Conservation (phyloP, 257 asterid species). For the Nicotiana noctiflora region DNA sequence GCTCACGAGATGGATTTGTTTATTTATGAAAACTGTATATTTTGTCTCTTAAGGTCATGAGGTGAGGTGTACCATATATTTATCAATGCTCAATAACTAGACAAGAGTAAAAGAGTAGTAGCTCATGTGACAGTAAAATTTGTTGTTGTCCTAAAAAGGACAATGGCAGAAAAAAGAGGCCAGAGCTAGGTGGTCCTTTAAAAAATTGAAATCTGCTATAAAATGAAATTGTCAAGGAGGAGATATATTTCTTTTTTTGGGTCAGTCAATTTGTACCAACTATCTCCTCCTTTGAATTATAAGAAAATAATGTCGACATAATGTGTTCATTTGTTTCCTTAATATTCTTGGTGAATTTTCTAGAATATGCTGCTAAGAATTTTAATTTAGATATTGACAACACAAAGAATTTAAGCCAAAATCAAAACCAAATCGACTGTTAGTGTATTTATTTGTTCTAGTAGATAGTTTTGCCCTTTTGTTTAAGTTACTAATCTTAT, state of each 20-base stretch:
- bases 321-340: slow-evolving; percentile 13
- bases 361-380: background rate
- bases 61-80: background rate
- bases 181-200: background rate
- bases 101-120: too few relatives aligned
- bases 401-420: too few relatives aligned
- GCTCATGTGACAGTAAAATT: background rate
- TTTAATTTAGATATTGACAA: too few relatives aligned
- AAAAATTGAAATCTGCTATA: background rate
- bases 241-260: background rate
- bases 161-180: background rate
- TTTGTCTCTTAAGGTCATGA: background rate
- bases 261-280: background rate
- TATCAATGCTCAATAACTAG: background rate
- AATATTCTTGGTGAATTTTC: background rate
- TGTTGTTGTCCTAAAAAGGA: background rate
- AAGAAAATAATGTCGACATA: slow-evolving; percentile 32
- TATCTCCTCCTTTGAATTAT: too few relatives aligned
- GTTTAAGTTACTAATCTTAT: too few relatives aligned
- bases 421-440: too few relatives aligned
- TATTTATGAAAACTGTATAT: background rate
- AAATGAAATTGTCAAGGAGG: background rate
- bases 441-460: too few relatives aligned
- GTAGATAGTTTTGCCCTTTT: too few relatives aligned
- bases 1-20: background rate